phyloP scores from a whole-genome alignment of 2,329 filamentous ascomycete species.

The Hymenoscyphus scutula region DNA sequence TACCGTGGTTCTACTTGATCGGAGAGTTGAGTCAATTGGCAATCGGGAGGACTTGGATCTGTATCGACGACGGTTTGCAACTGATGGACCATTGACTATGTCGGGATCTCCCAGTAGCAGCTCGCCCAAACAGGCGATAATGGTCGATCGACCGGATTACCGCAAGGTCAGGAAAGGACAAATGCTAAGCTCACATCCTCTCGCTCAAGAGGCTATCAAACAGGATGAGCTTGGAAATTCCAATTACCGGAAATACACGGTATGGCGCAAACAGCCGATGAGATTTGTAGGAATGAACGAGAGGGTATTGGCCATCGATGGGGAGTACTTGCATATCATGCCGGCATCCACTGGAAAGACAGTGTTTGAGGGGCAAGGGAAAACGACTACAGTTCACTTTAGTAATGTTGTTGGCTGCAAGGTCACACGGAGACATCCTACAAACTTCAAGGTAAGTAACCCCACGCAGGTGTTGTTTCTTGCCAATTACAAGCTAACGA shows the following conservation, averaged over 20 bases:
- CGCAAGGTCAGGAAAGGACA: conserved; percentile 52
- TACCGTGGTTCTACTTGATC: conserved; percentile 72
- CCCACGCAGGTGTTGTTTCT: neutral
- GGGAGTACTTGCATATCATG: conserved; percentile 85
- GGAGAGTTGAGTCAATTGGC: conserved; percentile 75
- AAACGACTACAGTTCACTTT: conserved; percentile 80
- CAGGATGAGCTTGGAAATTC: conserved; percentile 56
- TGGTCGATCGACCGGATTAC: conserved; percentile 43
- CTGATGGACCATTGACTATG: conserved; percentile 68
- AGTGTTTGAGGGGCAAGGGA: conserved; percentile 60
- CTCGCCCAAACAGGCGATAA: conserved; percentile 61
- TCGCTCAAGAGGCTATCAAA: conserved; percentile 62
- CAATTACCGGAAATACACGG: conserved; percentile 73
- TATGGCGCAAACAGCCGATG: conserved; percentile 81
- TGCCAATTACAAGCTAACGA: conserved; percentile 2
- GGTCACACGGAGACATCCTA: conserved; percentile 74
- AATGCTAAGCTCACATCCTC: conserved; percentile 61
- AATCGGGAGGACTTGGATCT: conserved; percentile 74
- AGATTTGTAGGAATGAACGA: conserved; percentile 74
- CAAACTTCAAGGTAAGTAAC: conserved; percentile 67
- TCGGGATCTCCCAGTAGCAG: conserved; percentile 64
- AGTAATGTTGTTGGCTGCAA: conserved; percentile 80
- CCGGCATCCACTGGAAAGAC: conserved; percentile 66
- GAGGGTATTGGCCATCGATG: conserved; percentile 74
- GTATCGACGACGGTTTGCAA: conserved; percentile 70